Evolutionary conservation across 1,284 basidiomycete species (phyloP).

Genomic region (Microbotryum lychnidis-dioicae): DNA sequence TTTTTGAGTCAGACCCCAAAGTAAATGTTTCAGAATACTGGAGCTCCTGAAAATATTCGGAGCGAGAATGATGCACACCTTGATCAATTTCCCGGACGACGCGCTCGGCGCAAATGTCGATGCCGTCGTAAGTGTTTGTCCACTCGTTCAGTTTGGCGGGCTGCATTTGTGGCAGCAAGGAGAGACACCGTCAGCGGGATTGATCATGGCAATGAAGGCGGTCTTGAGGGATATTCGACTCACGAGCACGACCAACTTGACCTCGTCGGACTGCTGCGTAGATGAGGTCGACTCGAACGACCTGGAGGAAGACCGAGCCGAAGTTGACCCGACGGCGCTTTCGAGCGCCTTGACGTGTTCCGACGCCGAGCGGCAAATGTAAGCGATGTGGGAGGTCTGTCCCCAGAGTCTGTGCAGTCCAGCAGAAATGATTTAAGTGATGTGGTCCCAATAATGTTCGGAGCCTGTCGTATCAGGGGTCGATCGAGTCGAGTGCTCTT

Average conservation of each 20-base stretch:
- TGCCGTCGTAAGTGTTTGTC: slow-evolving; percentile 56
- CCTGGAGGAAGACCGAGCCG: background rate
- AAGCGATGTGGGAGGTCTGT: slow-evolving; percentile 18
- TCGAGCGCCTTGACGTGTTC: slow-evolving; percentile 5
- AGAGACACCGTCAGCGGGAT: too few species aligned
- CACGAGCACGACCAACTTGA: slow-evolving; percentile 19
- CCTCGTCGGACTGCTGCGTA: background rate
- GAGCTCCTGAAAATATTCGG: slow-evolving; percentile 43
- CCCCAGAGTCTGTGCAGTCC: slow-evolving; percentile 28
- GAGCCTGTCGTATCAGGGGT: too few species aligned
- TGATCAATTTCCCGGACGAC: slow-evolving; percentile 53
- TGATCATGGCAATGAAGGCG: too few species aligned
- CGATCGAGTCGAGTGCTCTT: too few species aligned
- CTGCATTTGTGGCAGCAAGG: too few species aligned
- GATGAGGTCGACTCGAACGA: background rate
- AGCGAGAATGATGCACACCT: slow-evolving; percentile 18
- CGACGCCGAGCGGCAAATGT: slow-evolving; percentile 19
- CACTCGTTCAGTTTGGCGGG: slow-evolving; percentile 47
- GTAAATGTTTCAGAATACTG: slow-evolving; percentile 36
- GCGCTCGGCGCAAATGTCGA: slow-evolving; percentile 64
- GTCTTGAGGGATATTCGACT: too few species aligned
- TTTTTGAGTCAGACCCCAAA: background rate
- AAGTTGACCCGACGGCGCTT: background rate
- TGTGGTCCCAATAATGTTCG: background rate
- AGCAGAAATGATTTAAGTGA: too few species aligned